These are phyloP conservation scores for Apiosordaria backusii DNA, from an alignment of 495 filamentous ascomycete genomes.

Conservation along the genomic window DNA sequence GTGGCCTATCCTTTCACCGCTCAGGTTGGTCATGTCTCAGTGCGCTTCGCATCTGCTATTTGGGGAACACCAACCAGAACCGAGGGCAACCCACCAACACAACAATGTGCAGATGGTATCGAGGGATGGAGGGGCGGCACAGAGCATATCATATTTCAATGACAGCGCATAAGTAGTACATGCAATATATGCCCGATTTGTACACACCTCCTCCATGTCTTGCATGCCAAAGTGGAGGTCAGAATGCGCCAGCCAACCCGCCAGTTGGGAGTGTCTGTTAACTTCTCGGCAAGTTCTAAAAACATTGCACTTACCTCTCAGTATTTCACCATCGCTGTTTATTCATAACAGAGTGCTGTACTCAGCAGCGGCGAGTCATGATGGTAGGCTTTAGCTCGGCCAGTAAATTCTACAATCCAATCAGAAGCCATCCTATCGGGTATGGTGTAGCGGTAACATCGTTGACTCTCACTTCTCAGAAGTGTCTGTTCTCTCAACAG, in stretches of 20 bases:
- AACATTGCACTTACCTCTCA: too few relatives aligned
- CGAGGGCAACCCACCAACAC: not conserved
- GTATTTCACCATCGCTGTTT: too few relatives aligned
- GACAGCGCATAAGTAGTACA: not conserved
- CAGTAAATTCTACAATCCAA: not conserved
- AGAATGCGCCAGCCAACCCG: not conserved
- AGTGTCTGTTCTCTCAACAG: slow-evolving; percentile 4
- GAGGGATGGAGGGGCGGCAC: not conserved
- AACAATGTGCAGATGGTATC: not conserved
- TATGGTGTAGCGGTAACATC: slow-evolving; percentile 6
- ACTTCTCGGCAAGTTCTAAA: not conserved
- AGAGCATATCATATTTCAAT: not conserved
- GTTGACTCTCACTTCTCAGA: slow-evolving; percentile 6
- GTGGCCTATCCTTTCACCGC: too few relatives aligned
- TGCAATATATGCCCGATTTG: not conserved
- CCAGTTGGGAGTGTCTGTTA: not conserved
- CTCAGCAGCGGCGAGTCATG: not conserved
- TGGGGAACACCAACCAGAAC: not conserved
- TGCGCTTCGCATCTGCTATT: not conserved
- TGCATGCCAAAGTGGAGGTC: not conserved
- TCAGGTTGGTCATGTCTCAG: too few relatives aligned
- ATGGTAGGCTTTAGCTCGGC: not conserved
- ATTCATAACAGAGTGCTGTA: too few relatives aligned
- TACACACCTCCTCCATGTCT: not conserved
- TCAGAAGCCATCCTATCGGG: not conserved